Percentiles rank a stretch among this genome's conserved stretches.
Evolutionary conservation across 108 stramenopile species (phyloP).

Genomic region (Pseudonitzschia multistriata): DNA sequence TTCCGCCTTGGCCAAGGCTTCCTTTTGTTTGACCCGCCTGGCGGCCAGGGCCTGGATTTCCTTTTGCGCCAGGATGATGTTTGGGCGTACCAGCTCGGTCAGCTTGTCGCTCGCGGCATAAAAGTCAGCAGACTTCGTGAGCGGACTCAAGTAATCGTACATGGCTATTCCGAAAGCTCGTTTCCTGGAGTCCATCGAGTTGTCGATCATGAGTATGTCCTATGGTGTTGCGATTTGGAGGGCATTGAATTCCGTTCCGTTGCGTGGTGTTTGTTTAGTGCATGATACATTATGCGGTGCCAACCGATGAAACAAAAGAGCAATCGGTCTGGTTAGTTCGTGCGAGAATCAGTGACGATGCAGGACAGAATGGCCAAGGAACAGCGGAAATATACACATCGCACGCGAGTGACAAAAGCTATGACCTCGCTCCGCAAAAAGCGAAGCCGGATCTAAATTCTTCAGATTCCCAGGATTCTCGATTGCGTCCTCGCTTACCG

Average conservation of each 20-base stretch:
- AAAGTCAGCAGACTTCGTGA: slow-evolving; percentile 66
- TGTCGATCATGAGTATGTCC: slow-evolving; percentile 72
- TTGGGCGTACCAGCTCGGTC: slow-evolving; percentile 61
- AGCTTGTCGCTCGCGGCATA: slow-evolving; percentile 65
- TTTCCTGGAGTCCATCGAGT: slow-evolving; percentile 60
- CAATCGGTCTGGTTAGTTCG: neutral
- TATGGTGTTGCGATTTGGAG: neutral
- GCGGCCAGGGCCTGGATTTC: slow-evolving; percentile 73
- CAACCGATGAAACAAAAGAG: too few relatives aligned
- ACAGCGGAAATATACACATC: too few relatives aligned
- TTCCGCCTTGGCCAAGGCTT: slow-evolving; percentile 54
- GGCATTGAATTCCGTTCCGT: too few relatives aligned
- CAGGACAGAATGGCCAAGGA: too few relatives aligned
- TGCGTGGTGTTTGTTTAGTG: too few relatives aligned
- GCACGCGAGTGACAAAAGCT: neutral
- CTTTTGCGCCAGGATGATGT: slow-evolving; percentile 62
- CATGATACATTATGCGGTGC: too few relatives aligned
- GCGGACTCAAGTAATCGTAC: slow-evolving; percentile 72
- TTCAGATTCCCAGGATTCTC: neutral
- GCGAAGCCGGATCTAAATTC: neutral
- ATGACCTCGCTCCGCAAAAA: neutral
- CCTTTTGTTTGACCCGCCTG: slow-evolving; percentile 57
- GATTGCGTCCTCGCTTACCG: slow-evolving; percentile 22
- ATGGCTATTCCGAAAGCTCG: slow-evolving; percentile 77
- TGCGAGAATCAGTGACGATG: neutral